Base-by-base conservation (phyloP, 805 yeast species). In the Spathaspora passalidarum region DNA sequence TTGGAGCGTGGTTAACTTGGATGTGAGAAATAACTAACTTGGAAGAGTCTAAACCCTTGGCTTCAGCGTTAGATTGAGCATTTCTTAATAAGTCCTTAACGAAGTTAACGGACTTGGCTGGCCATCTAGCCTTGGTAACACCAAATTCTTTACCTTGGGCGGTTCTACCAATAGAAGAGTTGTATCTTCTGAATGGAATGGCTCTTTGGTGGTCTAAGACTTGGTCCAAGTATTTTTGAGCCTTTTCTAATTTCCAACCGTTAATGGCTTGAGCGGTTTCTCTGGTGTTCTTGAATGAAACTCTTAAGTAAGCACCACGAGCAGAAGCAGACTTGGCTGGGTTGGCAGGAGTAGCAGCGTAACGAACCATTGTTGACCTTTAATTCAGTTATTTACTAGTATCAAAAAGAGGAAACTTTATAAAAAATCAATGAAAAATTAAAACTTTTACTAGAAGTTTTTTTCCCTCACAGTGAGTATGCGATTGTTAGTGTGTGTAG, bases 61-160 rank as follows among this genome's bases (percentile, higher is more conserved):
- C 79, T 76, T 91, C 98, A 76, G 99, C 99, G 82, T 92, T 94
- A 68, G 99, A 86, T 76, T 90, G 91, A 72, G 99, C 99, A 78
- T 94, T 94, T 78, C 85, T 84, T 78, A 94, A 84, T 73, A 94
- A 84, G 74, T 89, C 97, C 74, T 86, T 84, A 69, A 94, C 79
- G 78, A 87, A 90, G 79, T 89, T 88, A 75, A 94, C 97, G 57
- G 96, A 88, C 86, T 94, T 94, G 59, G 83, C 96, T 72, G 99
- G 99, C 99, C 99, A 94, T 89, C 99, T 91, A 66, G 99, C 99
- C 81, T 87, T 91, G 84, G 97, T 89, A 73, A 91, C 96, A 79
- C 98, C 98, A 70, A 92, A 94, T 82, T 94, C 99, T 81, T 94
- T 92, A 81, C 97, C 99, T 81, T 94, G 99, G 65, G 95, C 96